These are phyloP conservation scores for Xenosphaeropsis pyriputrescens DNA, from an alignment of 2,329 filamentous ascomycete genomes.

Conservation along the genomic window DNA sequence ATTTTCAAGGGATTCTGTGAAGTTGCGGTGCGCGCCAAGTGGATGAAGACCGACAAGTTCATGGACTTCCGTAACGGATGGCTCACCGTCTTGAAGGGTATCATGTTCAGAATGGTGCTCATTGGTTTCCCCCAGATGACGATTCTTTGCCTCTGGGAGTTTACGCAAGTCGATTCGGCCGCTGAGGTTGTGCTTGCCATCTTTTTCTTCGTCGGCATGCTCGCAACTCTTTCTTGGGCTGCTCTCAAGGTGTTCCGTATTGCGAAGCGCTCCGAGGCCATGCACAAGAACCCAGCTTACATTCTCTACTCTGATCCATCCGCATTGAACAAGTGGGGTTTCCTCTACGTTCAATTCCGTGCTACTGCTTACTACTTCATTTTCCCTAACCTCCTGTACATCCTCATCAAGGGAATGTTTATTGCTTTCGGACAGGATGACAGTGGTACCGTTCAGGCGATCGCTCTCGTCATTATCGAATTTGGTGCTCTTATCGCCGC, in stretches of 20 bases:
- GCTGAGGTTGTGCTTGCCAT: slow-evolving; percentile 78
- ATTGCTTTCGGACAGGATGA: slow-evolving; percentile 63
- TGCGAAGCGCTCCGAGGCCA: slow-evolving; percentile 71
- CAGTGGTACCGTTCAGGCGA: slow-evolving; percentile 57
- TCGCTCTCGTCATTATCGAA: slow-evolving; percentile 75
- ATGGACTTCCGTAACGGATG: slow-evolving; percentile 89
- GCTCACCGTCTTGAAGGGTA: slow-evolving; percentile 84
- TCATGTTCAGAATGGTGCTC: slow-evolving; percentile 77
- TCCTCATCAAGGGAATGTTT: slow-evolving; percentile 79
- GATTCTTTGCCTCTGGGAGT: slow-evolving; percentile 86
- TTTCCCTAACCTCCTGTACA: slow-evolving; percentile 62
- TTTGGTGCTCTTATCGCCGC: slow-evolving; percentile 62
- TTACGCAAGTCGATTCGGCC: slow-evolving; percentile 71
- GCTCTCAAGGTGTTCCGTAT: slow-evolving; percentile 81
- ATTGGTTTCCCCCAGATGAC: slow-evolving; percentile 88
- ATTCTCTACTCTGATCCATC: slow-evolving; percentile 94
- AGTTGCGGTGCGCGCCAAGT: slow-evolving; percentile 54
- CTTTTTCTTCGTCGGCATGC: slow-evolving; percentile 76
- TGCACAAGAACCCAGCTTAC: slow-evolving; percentile 95
- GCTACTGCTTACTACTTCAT: slow-evolving; percentile 95
- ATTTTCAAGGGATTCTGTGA: slow-evolving; percentile 75
- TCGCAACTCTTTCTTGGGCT: slow-evolving; percentile 68
- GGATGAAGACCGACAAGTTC: slow-evolving; percentile 77
- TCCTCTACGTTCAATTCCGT: slow-evolving; percentile 93
- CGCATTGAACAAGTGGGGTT: slow-evolving; percentile 93